Base-by-base conservation (phyloP, 2,329 filamentous ascomycete species). In the Arthrinium phaeospermum region DNA sequence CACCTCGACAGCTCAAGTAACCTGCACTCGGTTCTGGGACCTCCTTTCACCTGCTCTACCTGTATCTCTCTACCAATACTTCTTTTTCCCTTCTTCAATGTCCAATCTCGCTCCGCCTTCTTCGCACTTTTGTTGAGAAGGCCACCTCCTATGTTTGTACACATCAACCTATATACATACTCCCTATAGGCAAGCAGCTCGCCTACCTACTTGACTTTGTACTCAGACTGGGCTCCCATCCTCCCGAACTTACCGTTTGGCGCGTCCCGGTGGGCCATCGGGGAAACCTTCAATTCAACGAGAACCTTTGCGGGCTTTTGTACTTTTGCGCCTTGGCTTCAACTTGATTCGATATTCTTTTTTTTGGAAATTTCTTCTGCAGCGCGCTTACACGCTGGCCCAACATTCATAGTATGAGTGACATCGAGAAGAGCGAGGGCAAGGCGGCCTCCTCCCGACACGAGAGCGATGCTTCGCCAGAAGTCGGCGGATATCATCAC, bases 351-450 rank as follows among this genome's bases (percentile, higher is more conserved):
- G 34, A 61, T 7, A 61, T 30, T 30, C 7, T 61, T 37, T 22
- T 16, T 3, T 2, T n/a, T n/a, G n/a, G 30, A 12, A 30, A 19
- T 6, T 68, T 27, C 24, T 46, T 30, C 41, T 30, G 6, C 2
- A 6, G 45, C n/a, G 24, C n/a, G n/a, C 67, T 27, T 46, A 0
- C 44, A 19, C 67, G 14, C n/a, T n/a, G 6, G n/a, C 44, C 47
- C 41, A 46, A 46, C 41, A 68, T 47, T 30, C 41, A 19, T 7
- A 68, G 12, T 45, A 80, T 80, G 79, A 78, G 76, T 70, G 78
- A 80, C 72, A 68, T 78, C 16, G 78, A 80, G 73, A 80, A 80
- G 70, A 49, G 61, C 37, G 53, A 53, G 24, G 53, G 27, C 14
- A 67, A 51, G 27, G 24, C 47, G 10, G 41, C 10, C 53, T 45